Evolutionary conservation across 2,329 filamentous ascomycete genomes (phyloP).

Genomic region (Fusarium sp.): DNA sequence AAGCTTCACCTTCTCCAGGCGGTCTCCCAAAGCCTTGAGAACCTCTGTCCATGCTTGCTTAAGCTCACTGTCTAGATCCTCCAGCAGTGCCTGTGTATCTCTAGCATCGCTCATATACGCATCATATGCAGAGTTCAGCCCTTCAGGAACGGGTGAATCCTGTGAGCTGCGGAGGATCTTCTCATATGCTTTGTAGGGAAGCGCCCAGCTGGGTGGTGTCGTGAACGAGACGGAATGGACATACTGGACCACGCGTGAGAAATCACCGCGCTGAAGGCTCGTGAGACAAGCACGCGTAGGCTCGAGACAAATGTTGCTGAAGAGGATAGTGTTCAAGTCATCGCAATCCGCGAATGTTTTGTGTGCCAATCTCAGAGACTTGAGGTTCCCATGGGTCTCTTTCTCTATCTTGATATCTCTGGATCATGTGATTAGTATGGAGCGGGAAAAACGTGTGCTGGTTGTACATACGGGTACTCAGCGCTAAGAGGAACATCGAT

Average conservation of each 20-base stretch:
- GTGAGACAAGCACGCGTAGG: background rate
- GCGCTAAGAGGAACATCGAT: too few species aligned
- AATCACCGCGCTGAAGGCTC: background rate
- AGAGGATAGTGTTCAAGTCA: background rate
- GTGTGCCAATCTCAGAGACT: background rate
- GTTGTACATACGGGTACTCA: background rate
- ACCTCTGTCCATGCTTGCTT: background rate
- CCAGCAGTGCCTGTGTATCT: background rate
- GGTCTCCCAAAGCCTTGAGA: background rate
- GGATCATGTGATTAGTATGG: background rate
- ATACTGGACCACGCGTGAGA: background rate
- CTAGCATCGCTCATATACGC: background rate
- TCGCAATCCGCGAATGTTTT: background rate
- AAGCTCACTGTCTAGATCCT: background rate
- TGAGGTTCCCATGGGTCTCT: background rate
- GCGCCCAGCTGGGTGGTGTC: background rate
- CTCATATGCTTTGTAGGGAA: background rate
- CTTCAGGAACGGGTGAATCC: background rate
- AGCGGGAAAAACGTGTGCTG: background rate
- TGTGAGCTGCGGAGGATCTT: background rate
- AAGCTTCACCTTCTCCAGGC: background rate
- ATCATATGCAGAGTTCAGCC: background rate
- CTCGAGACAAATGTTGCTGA: background rate
- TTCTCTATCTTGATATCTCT: background rate
- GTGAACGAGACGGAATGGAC: background rate